Evolutionary conservation across 2,329 filamentous ascomycete species (phyloP).

Genomic region (Paramyrothecium sp.): DNA sequence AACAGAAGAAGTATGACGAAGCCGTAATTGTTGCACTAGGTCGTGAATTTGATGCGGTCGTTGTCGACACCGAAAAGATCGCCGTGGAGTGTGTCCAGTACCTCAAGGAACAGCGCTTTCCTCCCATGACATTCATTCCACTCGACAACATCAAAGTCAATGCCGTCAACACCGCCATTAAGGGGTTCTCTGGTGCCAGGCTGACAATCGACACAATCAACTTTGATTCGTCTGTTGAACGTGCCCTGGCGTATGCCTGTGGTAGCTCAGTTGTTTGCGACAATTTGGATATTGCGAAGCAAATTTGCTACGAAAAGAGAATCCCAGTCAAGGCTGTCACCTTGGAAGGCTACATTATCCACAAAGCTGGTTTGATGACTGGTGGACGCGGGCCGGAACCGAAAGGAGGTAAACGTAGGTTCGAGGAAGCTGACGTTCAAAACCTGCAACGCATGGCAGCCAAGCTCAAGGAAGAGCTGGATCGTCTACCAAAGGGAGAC

Average conservation of each 20-base stretch:
- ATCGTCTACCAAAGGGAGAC: slow-evolving; percentile 75
- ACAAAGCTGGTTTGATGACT: slow-evolving; percentile 95
- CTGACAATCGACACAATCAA: slow-evolving; percentile 95
- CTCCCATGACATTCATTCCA: slow-evolving; percentile 91
- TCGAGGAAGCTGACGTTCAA: slow-evolving; percentile 87
- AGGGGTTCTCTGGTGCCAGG: slow-evolving; percentile 81
- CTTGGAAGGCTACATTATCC: slow-evolving; percentile 91
- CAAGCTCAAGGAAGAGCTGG: slow-evolving; percentile 74
- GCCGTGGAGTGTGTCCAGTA: slow-evolving; percentile 93
- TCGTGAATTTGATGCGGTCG: slow-evolving; percentile 88
- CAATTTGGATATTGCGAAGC: slow-evolving; percentile 78
- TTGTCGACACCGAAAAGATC: slow-evolving; percentile 93
- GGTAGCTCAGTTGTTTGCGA: slow-evolving; percentile 95
- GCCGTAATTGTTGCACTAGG: slow-evolving; percentile 91
- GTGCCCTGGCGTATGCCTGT: slow-evolving; percentile 92
- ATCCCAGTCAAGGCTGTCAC: slow-evolving; percentile 94
- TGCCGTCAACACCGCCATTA: slow-evolving; percentile 83
- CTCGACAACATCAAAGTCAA: slow-evolving; percentile 97
- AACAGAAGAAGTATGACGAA: slow-evolving; percentile 94
- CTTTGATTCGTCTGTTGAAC: slow-evolving; percentile 83
- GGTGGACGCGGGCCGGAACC: slow-evolving; percentile 80
- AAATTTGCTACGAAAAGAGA: slow-evolving; percentile 80
- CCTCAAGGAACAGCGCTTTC: slow-evolving; percentile 82
- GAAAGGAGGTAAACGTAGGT: slow-evolving; percentile 74
- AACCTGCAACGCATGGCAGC: slow-evolving; percentile 75